A percentile compares a stretch with the other conserved stretches of the same genome.
phyloP scores from a whole-genome alignment of 495 filamentous ascomycete genomes.

The Penicillium pulvis region DNA sequence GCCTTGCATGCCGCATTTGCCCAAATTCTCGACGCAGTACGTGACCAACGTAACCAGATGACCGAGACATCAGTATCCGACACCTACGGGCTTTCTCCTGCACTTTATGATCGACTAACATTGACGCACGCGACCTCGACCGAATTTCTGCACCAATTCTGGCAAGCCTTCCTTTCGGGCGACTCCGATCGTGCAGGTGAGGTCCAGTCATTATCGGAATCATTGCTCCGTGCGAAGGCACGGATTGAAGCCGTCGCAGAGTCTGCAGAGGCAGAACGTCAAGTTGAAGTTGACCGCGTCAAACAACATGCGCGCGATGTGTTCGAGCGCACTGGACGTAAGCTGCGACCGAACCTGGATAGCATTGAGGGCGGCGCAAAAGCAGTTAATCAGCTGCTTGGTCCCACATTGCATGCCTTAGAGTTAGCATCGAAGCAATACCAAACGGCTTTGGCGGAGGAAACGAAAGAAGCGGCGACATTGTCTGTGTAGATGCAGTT shows the following conservation, averaged over 20 bases:
- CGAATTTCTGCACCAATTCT: conserved; percentile 97
- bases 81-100: conserved; percentile 63
- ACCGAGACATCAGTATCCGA: conserved; percentile 35
- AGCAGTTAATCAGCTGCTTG: conserved; percentile 73
- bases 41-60: conserved; percentile 45
- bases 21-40: conserved; percentile 46
- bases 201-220: conserved; percentile 73
- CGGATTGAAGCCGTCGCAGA: conserved; percentile 79
- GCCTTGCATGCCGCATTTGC: conserved; percentile 40
- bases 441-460: conserved; percentile 60
- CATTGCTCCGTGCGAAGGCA: conserved; percentile 71
- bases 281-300: conserved; percentile 56
- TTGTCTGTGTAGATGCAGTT: conserved; percentile 16
- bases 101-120: conserved; percentile 70
- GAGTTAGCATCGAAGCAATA: conserved; percentile 66
- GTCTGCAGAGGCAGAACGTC: conserved; percentile 74
- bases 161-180: conserved; percentile 83
- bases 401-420: conserved; percentile 67
- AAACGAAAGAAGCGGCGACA: conserved; percentile 45
- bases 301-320: conserved; percentile 69
- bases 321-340: conserved; percentile 68
- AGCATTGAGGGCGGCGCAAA: conserved; percentile 71
- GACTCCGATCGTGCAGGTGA: conserved; percentile 76
- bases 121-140: conserved; percentile 90
- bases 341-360: conserved; percentile 63